Evolutionary conservation across 345 rosid genomes (phyloP), one percentile per base, ranked within the genome.

Genomic region (Salix viminalis): DNA sequence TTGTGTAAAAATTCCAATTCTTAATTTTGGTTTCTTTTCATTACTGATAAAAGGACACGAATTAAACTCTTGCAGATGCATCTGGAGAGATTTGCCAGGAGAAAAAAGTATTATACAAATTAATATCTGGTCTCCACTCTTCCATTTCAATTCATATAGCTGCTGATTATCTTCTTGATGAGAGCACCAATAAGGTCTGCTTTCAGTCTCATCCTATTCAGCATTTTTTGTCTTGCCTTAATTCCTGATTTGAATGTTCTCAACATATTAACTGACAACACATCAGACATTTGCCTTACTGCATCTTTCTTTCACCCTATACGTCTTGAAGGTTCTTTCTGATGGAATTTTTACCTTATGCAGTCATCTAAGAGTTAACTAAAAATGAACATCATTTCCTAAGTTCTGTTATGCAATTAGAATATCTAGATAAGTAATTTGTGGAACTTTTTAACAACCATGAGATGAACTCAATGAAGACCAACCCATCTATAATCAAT

Each of bases 41-140:
- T n/a, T n/a, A 3, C 24, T 23, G 50, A 44, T 44, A 12, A 41
- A 41, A 41, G 1, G 13, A 41, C 13, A 44, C 7, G 15, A 58
- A n/a, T 58, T n/a, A 58, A n/a, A 0, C 11, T 68, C 74, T 58
- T 76, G 79, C 90, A 96, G 98, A 91, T 85, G 82, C 92, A 76
- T 89, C 94, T 67, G 91, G 83, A 79, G 91, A 87, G 70, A 75
- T 83, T 30, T 93, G 98, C 81, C 97, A 89, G 84, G 99, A 93
- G 79, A 96, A 96, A 80, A 92, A 81, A 56, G 87, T 92, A 69
- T 79, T 96, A 76, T 93, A 96, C 90, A 93, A 96, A 84, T 79
- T 93, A 87, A 88, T 96, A 84, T 96, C 99, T 61, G 98, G 99
- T 70, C 93, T 93, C 80, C 99, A 96, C 83, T 93, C 99, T 50